Evolutionary conservation across 176 grass and related monocot genomes (phyloP).

Genomic region (Melocanna baccifera): DNA sequence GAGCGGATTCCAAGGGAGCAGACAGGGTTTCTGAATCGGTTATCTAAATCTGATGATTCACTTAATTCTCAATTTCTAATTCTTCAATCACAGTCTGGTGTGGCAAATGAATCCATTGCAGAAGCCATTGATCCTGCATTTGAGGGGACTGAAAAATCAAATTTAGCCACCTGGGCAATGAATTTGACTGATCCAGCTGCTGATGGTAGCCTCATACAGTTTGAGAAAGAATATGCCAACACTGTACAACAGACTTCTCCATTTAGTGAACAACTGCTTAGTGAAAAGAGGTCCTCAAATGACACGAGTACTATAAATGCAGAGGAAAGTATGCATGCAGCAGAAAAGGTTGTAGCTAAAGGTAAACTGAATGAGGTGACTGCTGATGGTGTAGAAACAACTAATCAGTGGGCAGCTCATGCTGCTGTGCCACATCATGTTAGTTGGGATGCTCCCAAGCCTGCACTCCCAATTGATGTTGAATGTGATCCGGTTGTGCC

Average conservation of each 20-base stretch:
- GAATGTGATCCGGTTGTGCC: conserved; percentile 30
- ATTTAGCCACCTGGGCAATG: conserved; percentile 20
- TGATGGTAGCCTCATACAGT: conserved; percentile 54
- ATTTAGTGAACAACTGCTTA: conserved; percentile 36
- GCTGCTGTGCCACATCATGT: conserved; percentile 39
- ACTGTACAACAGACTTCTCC: conserved; percentile 26
- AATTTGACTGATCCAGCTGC: conserved; percentile 39
- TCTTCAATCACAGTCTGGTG: conserved; percentile 50
- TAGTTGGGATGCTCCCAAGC: conserved; percentile 38
- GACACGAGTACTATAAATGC: conserved; percentile 27
- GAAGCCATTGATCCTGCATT: conserved; percentile 44
- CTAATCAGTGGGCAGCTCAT: conserved; percentile 32
- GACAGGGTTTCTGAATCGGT: conserved; percentile 50
- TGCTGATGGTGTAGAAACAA: conserved; percentile 34
- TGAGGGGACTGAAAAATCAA: conserved; percentile 51
- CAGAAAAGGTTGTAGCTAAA: conserved; percentile 39
- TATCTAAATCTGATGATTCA: conserved; percentile 90
- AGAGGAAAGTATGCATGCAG: conserved; percentile 34
- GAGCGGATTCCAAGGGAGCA: conserved; percentile 80
- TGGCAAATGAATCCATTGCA: conserved; percentile 56
- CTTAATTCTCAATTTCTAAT: conserved; percentile 76
- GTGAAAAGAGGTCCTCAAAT: conserved; percentile 44
- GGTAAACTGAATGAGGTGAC: conserved; percentile 36
- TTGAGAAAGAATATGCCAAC: conserved; percentile 46
- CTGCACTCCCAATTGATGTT: conserved; percentile 25